Evolutionary conservation across 1,139 yeast species (phyloP).

Genomic region (Protomyces inouyei): DNA sequence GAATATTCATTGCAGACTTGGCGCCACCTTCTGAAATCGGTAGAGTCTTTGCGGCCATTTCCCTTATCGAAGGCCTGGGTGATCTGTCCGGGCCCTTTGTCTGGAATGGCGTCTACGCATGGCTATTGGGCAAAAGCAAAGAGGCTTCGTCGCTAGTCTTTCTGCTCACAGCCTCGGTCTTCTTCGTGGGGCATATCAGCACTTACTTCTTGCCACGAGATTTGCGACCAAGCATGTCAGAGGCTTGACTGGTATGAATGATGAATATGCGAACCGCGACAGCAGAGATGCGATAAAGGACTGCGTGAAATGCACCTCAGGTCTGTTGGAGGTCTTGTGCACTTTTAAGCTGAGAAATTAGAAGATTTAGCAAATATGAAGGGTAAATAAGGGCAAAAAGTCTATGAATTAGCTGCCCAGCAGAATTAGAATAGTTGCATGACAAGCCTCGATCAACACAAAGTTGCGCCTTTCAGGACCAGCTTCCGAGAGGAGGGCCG

Average conservation of each 20-base stretch:
- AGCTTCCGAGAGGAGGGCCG: constrained; percentile 37
- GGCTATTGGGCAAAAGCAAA: not conserved
- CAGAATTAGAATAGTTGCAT: too few species aligned
- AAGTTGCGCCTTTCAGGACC: not conserved
- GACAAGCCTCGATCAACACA: too few species aligned
- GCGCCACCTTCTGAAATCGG: not conserved
- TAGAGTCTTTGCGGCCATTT: not conserved
- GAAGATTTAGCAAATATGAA: too few species aligned
- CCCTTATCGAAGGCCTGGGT: not conserved
- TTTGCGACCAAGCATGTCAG: not conserved
- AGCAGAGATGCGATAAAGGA: too few species aligned
- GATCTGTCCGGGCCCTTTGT: not conserved
- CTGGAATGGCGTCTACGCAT: not conserved
- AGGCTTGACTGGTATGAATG: too few species aligned
- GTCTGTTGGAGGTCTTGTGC: too few species aligned
- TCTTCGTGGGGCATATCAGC: not conserved
- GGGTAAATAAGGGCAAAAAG: too few species aligned
- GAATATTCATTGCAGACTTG: not conserved
- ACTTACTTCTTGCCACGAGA: not conserved
- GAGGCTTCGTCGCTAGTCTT: not conserved
- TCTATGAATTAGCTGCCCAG: too few species aligned
- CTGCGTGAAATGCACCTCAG: too few species aligned
- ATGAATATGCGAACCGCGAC: too few species aligned
- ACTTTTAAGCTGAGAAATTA: too few species aligned
- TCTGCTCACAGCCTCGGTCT: not conserved